A percentile compares a stretch with the other conserved stretches of the same genome.
phyloP scores from a whole-genome alignment of 2,329 filamentous ascomycete species.

The Claviceps digitariae region DNA sequence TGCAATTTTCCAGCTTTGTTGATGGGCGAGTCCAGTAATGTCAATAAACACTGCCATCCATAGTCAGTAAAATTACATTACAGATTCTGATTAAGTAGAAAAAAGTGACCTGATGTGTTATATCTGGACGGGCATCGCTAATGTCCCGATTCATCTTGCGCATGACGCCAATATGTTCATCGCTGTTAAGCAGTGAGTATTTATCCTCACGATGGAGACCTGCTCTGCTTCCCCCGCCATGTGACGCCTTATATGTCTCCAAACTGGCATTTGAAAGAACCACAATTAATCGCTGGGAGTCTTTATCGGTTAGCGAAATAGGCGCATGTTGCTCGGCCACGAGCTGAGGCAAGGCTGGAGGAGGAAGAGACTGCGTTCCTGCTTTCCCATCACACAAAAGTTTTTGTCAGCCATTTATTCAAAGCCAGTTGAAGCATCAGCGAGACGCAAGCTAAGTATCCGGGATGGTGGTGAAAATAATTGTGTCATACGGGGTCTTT shows the following conservation, averaged over 20 bases:
- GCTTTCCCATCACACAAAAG: neutral
- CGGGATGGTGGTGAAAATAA: too few species aligned
- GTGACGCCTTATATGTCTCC: constrained; percentile 89
- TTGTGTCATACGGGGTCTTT: constrained; percentile 27
- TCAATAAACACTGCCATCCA: constrained; percentile 69
- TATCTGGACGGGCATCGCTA: constrained; percentile 92
- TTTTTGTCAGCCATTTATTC: neutral
- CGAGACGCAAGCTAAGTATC: neutral
- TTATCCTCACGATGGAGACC: constrained; percentile 72
- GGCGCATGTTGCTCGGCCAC: constrained; percentile 85
- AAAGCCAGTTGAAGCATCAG: neutral
- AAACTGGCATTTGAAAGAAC: constrained; percentile 94
- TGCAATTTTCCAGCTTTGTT: constrained; percentile 97
- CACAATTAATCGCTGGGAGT: constrained; percentile 82
- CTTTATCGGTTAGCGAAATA: constrained; percentile 76
- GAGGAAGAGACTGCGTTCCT: constrained; percentile 92
- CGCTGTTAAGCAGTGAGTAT: constrained; percentile 94
- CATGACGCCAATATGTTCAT: constrained; percentile 98
- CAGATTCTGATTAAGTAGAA: constrained; percentile 3
- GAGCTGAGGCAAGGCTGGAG: constrained; percentile 77
- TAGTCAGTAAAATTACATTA: constrained; percentile 27
- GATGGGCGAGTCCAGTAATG: constrained; percentile 91
- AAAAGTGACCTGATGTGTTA: constrained; percentile 76
- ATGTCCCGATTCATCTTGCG: constrained; percentile 99
- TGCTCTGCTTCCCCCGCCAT: constrained; percentile 52